Base-by-base conservation (phyloP, 148 eudicot genomes). In the Rhododendron griersonianum region DNA sequence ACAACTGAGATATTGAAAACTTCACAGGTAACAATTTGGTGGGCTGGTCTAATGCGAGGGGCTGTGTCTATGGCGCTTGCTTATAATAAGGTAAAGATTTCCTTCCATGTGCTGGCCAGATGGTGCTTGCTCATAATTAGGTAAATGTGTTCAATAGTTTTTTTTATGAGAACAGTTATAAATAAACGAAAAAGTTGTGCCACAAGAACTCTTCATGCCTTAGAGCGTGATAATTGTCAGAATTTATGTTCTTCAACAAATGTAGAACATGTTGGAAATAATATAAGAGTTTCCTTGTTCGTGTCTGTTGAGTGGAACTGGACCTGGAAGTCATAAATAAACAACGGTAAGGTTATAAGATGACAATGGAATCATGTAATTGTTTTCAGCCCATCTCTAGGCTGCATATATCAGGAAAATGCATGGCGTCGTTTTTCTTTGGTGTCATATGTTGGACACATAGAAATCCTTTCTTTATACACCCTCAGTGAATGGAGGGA, bases 21-120 rank as follows among this genome's bases (percentile, higher is more conserved):
- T 77, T 3, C 77, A 37, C 83, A 93, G 94, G 86, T 92, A 50
- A 82, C 84, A 61, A 82, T 82, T 61, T 82, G 84, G 84, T 82
- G 84, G 84, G 84, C 84, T 61, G 73, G 84, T 82, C 84, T 82
- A 61, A 82, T 82, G 48, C 74, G 74, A 18, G 84, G 84, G 74
- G 48, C 83, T 53, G 83, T 82, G 33, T 82, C 84, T 61, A 82
- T 82, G 84, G 84, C 84, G 4, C 84, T 82, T 82, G 84, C 84
- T 41, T 82, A 82, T 82, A 57, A 51, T n/a, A 21, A 82, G 84
- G 84, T 82, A 82, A 81, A 48, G n/a, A 35, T 33, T 33, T 74
- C 37, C 7, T 21, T 15, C 8, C 16, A 51, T 2, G 18, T 37
- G 8, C n/a, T 47, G 2, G 11, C 63, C 19, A 14, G 13, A 18